Conservation (phyloP, 306 rosid genomes). For the Pyrus communis region DNA sequence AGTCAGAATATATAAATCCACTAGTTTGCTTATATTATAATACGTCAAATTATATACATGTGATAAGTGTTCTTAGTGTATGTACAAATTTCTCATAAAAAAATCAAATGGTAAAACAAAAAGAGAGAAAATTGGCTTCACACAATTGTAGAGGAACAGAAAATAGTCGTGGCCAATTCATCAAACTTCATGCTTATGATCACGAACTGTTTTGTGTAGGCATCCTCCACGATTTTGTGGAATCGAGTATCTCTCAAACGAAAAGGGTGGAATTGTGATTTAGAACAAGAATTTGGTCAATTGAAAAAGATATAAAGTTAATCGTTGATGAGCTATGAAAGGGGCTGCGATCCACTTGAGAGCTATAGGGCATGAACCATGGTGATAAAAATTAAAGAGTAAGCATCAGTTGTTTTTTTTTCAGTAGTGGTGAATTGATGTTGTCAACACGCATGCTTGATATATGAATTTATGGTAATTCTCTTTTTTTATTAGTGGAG, state of each 20-base stretch:
- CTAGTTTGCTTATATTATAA: too few relatives aligned
- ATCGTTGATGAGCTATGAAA: conserved; percentile 17
- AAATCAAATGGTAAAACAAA: neutral
- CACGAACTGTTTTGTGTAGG: too few relatives aligned
- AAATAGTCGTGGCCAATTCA: neutral
- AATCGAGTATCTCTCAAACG: neutral
- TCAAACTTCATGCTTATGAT: too few relatives aligned
- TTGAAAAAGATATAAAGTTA: neutral
- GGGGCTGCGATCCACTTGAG: conserved; percentile 18
- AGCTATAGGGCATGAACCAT: conserved; percentile 2
- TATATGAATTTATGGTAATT: conserved; percentile 2
- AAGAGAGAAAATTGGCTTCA: neutral
- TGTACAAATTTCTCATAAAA: neutral
- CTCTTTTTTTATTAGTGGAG: conserved; percentile 15
- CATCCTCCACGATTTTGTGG: neutral
- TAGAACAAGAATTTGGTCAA: neutral
- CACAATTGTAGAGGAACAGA: neutral
- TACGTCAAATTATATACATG: neutral
- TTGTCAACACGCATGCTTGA: conserved; percentile 26
- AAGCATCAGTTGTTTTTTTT: neutral
- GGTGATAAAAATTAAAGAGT: neutral
- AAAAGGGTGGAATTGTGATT: conserved; percentile 6
- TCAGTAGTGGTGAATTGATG: conserved; percentile 25
- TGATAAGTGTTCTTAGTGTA: too few relatives aligned
- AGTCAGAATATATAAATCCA: too few relatives aligned